Evolutionary conservation across 148 eudicot species (phyloP).

Genomic region (Chenopodium suecicum): DNA sequence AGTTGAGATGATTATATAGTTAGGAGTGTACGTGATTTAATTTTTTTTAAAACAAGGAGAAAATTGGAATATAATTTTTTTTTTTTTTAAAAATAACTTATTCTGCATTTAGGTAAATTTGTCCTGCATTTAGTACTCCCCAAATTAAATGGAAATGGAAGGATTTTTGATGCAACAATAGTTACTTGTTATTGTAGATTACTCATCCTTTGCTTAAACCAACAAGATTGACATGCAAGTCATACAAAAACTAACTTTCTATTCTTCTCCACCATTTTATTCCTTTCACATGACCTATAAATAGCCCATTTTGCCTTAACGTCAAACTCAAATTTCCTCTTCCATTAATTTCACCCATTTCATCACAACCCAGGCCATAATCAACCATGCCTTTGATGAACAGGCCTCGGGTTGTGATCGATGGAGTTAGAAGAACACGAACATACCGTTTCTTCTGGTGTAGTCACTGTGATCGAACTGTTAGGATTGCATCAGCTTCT

Average conservation of each 20-base stretch:
- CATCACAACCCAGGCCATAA: background rate
- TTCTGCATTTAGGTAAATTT: too few relatives aligned
- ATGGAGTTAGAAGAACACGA: slow-evolving; percentile 33
- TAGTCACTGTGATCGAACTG: slow-evolving; percentile 46
- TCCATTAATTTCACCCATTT: background rate
- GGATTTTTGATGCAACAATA: background rate
- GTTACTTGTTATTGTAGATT: slow-evolving; percentile 21
- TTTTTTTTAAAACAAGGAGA: too few relatives aligned
- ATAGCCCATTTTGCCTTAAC: background rate
- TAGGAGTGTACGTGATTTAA: too few relatives aligned
- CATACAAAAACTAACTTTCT: slow-evolving; percentile 5
- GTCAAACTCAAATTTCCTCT: background rate
- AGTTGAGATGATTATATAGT: too few relatives aligned
- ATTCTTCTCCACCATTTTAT: background rate
- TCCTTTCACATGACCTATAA: slow-evolving; percentile 3
- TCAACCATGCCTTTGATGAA: slow-evolving; percentile 38
- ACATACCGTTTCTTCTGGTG: slow-evolving; percentile 65
- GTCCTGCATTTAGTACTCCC: too few relatives aligned
- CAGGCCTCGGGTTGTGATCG: slow-evolving; percentile 42
- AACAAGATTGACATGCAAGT: slow-evolving; percentile 10
- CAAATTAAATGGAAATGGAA: background rate
- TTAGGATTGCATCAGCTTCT: slow-evolving; percentile 41
- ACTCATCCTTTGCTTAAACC: slow-evolving; percentile 27
- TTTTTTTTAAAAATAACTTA: too few relatives aligned
- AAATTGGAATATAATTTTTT: too few relatives aligned